Base-by-base conservation (phyloP, 2,329 filamentous ascomycete species). In the Periconia sp. region DNA sequence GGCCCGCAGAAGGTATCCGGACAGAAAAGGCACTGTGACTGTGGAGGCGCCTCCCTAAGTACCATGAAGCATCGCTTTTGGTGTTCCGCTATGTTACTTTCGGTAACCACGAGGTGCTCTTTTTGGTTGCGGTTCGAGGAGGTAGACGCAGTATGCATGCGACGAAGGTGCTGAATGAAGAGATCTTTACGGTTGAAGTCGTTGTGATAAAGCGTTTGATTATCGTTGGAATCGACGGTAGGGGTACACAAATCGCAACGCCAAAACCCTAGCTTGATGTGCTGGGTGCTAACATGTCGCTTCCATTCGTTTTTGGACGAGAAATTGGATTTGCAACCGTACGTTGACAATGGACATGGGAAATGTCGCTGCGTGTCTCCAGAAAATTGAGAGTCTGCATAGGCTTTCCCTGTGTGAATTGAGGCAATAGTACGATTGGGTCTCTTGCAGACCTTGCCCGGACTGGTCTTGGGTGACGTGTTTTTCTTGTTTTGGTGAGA, bases 301-400 rank as follows among this genome's bases (percentile, higher is more conserved):
- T 97, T 97, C 93, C 93, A 97, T 72, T 97, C 92, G 69, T 96
- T 96, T 76, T 96, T 96, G 61, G 82, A 87, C 2, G 83, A 81
- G 66, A 96, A 96, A 0, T 81, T 85, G 2, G 85, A 84, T 1
- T 57, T 60, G 75, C 93, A 97, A 33, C 88, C 89, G 52, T 92
- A 94, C 51, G 84, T 86, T 30, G 83, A 78, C 70, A 97, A 92
- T 52, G 91, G 85, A 72, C 93, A 97, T 20, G 81, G 79, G 66
- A 93, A 94, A 0, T 84, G 81, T 1, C 84, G 81, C 19, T 60
- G 58, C 15, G 57, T 57, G 19, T 65, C 56, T 15, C 56, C 50
- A 6, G 54, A 55, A 35, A 41, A 33, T 40, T 57, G 55, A 20
- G 35, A 47, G 11, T 64, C 56, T 27, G 41, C 46, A 27, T 33